Evolutionary conservation across 768 basidiomycete species (phyloP).

Genomic region (Kwoniella dendrophila): DNA sequence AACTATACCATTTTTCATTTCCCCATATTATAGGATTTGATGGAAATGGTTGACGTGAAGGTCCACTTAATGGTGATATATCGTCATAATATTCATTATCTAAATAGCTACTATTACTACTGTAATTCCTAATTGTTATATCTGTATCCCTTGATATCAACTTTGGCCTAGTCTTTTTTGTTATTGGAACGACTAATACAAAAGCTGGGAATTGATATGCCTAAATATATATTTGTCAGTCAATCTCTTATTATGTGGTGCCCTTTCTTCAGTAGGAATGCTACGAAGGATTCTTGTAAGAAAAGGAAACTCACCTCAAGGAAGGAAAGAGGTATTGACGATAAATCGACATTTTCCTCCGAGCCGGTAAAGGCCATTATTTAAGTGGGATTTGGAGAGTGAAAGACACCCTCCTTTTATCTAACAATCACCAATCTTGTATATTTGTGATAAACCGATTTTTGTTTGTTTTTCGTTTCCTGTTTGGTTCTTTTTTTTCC

Average conservation of each 20-base stretch:
- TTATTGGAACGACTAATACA: conserved; percentile 34
- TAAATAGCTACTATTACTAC: no score
- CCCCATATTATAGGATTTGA: conserved; percentile 32
- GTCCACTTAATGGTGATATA: conserved; percentile 33
- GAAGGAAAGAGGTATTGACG: conserved; percentile 36
- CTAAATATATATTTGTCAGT: conserved; percentile 17
- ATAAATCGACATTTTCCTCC: conserved; percentile 25
- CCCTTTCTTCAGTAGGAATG: no score
- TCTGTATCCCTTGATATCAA: conserved; percentile 44
- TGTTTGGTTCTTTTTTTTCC: no score
- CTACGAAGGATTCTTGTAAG: no score
- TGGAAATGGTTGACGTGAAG: conserved; percentile 15
- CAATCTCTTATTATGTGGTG: no score
- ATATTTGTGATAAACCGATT: no score
- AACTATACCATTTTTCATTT: conserved; percentile 42
- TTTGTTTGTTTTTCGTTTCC: no score
- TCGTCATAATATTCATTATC: conserved; percentile 26
- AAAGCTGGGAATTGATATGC: conserved; percentile 47
- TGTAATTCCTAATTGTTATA: conserved; percentile 31
- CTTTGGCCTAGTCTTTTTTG: conserved; percentile 21
- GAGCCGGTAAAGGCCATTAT: conserved; percentile 1
- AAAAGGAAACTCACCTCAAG: conserved; percentile 38
- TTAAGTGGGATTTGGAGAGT: no score
- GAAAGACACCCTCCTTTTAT: no score
- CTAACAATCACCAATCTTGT: no score